phyloP scores from a whole-genome alignment of 306 rosid species.

The Quercus cerris region DNA sequence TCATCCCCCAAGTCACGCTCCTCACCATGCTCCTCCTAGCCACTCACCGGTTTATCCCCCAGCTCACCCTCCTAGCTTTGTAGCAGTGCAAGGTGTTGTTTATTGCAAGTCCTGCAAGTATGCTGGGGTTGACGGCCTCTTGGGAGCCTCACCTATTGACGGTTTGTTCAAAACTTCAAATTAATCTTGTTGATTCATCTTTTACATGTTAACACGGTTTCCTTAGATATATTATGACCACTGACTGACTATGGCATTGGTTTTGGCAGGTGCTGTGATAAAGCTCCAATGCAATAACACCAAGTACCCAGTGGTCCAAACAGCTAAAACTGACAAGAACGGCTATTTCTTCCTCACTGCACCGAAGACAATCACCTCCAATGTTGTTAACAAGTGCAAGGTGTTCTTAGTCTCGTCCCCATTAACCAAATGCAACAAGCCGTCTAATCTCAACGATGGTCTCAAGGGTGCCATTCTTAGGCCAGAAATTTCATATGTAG shows the following conservation, averaged over 20 bases:
- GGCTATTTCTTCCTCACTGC: conserved; percentile 73
- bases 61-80: conserved; percentile 27
- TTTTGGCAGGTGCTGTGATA: conserved; percentile 58
- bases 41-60: conserved; percentile 20
- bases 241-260: not conserved
- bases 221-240: too few species aligned
- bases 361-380: conserved; percentile 59
- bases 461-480: conserved; percentile 41
- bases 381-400: conserved; percentile 61
- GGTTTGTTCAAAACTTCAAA: conserved; percentile 33
- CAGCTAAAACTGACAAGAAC: conserved; percentile 53
- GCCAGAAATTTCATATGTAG: conserved; percentile 43
- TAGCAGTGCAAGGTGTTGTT: conserved; percentile 86
- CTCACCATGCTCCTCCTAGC: not conserved
- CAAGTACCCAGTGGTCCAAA: conserved; percentile 28
- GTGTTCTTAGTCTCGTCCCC: conserved; percentile 50
- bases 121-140: conserved; percentile 50
- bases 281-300: conserved; percentile 73
- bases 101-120: conserved; percentile 74
- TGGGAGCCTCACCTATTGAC: conserved; percentile 48
- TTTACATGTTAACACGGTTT: not conserved
- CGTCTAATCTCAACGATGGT: conserved; percentile 60
- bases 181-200: not conserved
- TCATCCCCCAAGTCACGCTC: conserved; percentile 11
- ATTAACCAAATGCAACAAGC: conserved; percentile 31